A percentile compares a stretch with the other conserved stretches of the same genome.
phyloP scores from a whole-genome alignment of 2,329 filamentous ascomycete species.

The Helotiales sp. region DNA sequence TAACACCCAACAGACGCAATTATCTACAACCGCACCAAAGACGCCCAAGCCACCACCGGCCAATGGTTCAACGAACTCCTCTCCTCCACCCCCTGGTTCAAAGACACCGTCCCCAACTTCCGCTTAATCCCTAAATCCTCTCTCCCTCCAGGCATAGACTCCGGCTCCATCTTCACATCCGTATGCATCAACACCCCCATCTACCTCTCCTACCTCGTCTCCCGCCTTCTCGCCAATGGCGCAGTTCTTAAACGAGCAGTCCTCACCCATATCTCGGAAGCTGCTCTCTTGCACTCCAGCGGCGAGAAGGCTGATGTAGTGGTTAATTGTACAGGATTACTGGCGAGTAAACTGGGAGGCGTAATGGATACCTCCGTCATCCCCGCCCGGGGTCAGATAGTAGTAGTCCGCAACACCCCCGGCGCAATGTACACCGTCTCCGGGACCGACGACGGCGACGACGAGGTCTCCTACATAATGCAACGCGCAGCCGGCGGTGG shows the following conservation, averaged over 20 bases:
- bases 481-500: slow-evolving; percentile 65
- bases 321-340: slow-evolving; percentile 83
- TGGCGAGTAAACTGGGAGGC: slow-evolving; percentile 74
- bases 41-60: slow-evolving; percentile 20
- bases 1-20: slow-evolving; percentile 41
- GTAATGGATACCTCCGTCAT: slow-evolving; percentile 73
- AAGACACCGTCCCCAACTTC: slow-evolving; percentile 70
- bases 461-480: slow-evolving; percentile 69
- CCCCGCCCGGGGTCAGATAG: slow-evolving; percentile 78
- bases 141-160: slow-evolving; percentile 65
- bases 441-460: slow-evolving; percentile 63
- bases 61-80: slow-evolving; percentile 64
- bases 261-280: slow-evolving; percentile 72
- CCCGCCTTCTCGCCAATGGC: slow-evolving; percentile 74
- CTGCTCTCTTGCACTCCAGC: slow-evolving; percentile 57
- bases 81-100: slow-evolving; percentile 71
- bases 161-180: slow-evolving; percentile 74
- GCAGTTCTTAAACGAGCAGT: slow-evolving; percentile 64
- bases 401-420: slow-evolving; percentile 65
- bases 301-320: slow-evolving; percentile 64
- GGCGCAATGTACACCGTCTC: slow-evolving; percentile 59
- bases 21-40: slow-evolving; percentile 47
- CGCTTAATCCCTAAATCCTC: slow-evolving; percentile 57
- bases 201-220: slow-evolving; percentile 83
- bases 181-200: slow-evolving; percentile 90